phyloP scores from a whole-genome alignment of 169 alveolate genomes.

The Amoebophrya sp. region DNA sequence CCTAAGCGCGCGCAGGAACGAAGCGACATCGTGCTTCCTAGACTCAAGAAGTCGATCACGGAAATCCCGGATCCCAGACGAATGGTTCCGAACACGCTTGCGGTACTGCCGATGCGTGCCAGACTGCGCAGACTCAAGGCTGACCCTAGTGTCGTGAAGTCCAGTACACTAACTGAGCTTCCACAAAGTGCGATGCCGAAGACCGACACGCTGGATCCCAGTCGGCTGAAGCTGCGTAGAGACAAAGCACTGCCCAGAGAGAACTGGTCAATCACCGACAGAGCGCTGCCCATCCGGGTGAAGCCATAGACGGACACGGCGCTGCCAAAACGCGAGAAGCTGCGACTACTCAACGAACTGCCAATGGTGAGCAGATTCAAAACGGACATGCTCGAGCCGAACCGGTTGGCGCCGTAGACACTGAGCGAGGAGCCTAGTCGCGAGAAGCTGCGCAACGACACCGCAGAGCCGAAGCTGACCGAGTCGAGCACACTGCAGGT shows the following conservation, averaged over 20 bases:
- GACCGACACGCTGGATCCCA: not conserved
- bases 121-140: not conserved
- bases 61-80: not conserved
- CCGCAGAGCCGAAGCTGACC: not conserved
- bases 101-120: not conserved
- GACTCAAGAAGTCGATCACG: not conserved
- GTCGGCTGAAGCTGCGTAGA: not conserved
- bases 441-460: slow-evolving; percentile 24
- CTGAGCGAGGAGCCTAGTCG: slow-evolving; percentile 13
- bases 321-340: not conserved
- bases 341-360: not conserved
- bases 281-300: not conserved
- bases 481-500: not conserved
- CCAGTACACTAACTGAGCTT: not conserved
- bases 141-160: not conserved
- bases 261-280: not conserved
- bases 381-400: not conserved
- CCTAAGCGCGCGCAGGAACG: slow-evolving; percentile 9
- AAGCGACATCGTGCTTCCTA: not conserved
- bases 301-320: not conserved
- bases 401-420: not conserved
- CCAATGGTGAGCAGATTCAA: not conserved
- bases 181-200: not conserved
- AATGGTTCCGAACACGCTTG: not conserved
- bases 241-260: slow-evolving; percentile 13